Conservation (phyloP, 2,329 filamentous ascomycete genomes). For the Fusarium solani-melongenae region DNA sequence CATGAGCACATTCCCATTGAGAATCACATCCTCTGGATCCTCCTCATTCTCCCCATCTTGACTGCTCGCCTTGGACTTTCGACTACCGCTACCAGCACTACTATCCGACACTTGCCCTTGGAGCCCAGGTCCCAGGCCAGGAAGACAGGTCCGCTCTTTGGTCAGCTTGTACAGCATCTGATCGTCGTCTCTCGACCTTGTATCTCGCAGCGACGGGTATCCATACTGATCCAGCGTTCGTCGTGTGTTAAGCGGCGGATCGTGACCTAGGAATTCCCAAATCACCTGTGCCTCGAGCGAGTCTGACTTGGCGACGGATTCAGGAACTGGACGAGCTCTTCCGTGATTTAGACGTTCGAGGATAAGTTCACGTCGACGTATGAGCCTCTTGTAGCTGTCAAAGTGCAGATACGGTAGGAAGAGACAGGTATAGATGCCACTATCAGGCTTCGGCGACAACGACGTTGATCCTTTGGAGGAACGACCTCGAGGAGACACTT, state of each 20-base stretch:
- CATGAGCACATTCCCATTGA: constrained; percentile 71
- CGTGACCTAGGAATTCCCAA: constrained; percentile 71
- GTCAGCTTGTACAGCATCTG: constrained; percentile 76
- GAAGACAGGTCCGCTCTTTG: constrained; percentile 54
- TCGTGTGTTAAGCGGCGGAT: constrained; percentile 70
- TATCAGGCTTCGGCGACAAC: constrained; percentile 42
- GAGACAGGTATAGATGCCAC: constrained; percentile 57
- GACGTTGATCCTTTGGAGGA: constrained; percentile 43
- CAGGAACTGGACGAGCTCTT: constrained; percentile 65
- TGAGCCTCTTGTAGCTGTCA: constrained; percentile 69
- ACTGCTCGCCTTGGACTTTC: constrained; percentile 44
- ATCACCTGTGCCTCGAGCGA: constrained; percentile 69
- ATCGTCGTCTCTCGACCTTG: constrained; percentile 70
- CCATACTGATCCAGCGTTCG: constrained; percentile 73
- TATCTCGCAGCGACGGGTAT: constrained; percentile 70
- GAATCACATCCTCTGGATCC: constrained; percentile 50
- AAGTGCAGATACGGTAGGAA: constrained; percentile 73
- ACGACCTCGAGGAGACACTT: constrained; percentile 52
- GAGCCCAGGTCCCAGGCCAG: constrained; percentile 38
- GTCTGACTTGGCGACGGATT: constrained; percentile 63
- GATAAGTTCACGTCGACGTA: constrained; percentile 67
- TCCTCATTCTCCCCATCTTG: constrained; percentile 48
- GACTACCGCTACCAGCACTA: constrained; percentile 40
- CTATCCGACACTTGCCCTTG: constrained; percentile 46
- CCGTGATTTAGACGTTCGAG: constrained; percentile 63